Conservation (phyloP, 371 early-diverging fungal species). For the Haplosporangium sp. region DNA sequence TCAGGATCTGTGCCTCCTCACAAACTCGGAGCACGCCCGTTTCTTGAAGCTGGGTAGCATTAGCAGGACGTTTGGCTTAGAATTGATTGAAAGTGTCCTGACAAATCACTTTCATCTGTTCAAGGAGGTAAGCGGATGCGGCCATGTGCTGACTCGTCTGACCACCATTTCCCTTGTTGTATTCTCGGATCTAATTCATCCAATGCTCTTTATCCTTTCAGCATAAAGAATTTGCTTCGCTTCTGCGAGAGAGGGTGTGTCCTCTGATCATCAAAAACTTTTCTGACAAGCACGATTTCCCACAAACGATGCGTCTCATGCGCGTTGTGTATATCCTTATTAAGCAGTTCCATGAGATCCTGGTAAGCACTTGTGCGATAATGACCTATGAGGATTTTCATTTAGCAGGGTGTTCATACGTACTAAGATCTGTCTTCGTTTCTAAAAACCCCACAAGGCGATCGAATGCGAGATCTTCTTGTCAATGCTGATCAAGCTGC, state of each 20-base stretch:
- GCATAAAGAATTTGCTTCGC: conserved; percentile 78
- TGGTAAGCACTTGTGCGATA: conserved; percentile 59
- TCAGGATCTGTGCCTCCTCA: conserved; percentile 84
- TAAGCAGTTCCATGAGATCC: conserved; percentile 77
- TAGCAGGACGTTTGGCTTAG: conserved; percentile 88
- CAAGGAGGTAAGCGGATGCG: conserved; percentile 64
- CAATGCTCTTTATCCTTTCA: conserved; percentile 27
- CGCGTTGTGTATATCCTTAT: conserved; percentile 86
- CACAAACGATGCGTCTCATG: conserved; percentile 84
- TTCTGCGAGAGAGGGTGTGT: conserved; percentile 85
- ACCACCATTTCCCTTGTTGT: background rate
- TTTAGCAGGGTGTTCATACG: too few species aligned
- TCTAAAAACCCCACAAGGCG: conserved; percentile 1
- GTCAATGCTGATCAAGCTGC: conserved; percentile 84
- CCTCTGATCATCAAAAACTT: conserved; percentile 91
- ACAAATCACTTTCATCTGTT: conserved; percentile 82
- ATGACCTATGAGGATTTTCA: background rate
- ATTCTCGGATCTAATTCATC: background rate
- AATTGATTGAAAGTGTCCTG: conserved; percentile 91
- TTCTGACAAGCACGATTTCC: conserved; percentile 89
- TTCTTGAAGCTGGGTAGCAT: conserved; percentile 75
- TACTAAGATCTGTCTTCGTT: background rate
- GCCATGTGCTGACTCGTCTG: background rate
- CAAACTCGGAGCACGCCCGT: conserved; percentile 71
- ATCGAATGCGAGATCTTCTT: conserved; percentile 96